These are phyloP conservation scores for Pichia sp. DNA, from an alignment of 1,139 yeast genomes.

Conservation along the genomic window DNA sequence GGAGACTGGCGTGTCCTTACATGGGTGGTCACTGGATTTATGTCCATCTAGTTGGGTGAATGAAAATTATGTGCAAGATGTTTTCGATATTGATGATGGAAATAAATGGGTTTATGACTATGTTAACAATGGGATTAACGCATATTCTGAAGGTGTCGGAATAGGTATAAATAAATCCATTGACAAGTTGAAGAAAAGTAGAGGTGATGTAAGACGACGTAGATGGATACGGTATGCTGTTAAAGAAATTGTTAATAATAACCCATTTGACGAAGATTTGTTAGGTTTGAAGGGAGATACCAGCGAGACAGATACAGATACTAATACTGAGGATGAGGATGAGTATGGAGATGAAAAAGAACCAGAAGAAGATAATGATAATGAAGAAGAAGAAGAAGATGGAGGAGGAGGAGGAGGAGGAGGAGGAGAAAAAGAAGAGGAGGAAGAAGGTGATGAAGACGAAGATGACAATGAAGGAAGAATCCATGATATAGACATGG, in stretches of 20 bases:
- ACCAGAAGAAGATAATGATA: no score
- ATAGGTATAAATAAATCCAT: not conserved
- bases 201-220: constrained; percentile 28
- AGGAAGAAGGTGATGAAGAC: constrained; percentile 5
- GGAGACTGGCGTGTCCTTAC: constrained; percentile 17
- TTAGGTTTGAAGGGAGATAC: not conserved
- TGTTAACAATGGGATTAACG: constrained; percentile 12
- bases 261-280: not conserved
- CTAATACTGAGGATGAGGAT: not conserved
- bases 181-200: constrained; percentile 14
- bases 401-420: constrained; percentile 8
- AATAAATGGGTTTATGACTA: constrained; percentile 76
- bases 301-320: not conserved
- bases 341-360: constrained; percentile 16
- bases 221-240: constrained; percentile 29
- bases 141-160: constrained; percentile 16
- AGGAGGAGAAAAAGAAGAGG: constrained; percentile 11
- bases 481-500: not conserved
- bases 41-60: constrained; percentile 55
- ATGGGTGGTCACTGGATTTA: constrained; percentile 58
- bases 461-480: not conserved
- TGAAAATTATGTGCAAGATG: constrained; percentile 41
- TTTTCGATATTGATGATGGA: constrained; percentile 55
- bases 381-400: no score
- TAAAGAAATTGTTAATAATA: constrained; percentile 18